Base-by-base conservation (phyloP, 345 rosid genomes). In the Xanthoceras sorbifolium region DNA sequence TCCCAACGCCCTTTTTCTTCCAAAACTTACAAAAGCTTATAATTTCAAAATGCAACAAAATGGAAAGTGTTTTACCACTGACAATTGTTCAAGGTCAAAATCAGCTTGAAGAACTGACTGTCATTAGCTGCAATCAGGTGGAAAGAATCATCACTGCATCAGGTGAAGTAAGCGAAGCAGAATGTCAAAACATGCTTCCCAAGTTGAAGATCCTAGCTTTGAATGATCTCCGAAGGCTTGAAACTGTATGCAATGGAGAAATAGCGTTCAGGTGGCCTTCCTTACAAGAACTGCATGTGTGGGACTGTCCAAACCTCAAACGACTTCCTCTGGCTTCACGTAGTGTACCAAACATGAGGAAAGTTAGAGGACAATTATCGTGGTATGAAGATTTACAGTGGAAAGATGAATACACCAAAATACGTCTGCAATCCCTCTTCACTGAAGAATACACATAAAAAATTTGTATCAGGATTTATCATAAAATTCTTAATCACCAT, bases 161-260 rank as follows among this genome's bases (percentile, higher is more conserved):
- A 4, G 42, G n/a, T 20, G 44, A 52, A 20, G 63, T 50, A 69
- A 50, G 36, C 9, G 61, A 22, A 50, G 73, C 26, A 28, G 73
- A 50, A 31, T 1, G 20, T 1, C 5, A 20, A 29, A 12, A 29
- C n/a, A 3, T 69, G 23, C 73, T 69, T 50, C 44, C 44, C 1
- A 52, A 52, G 61, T 15, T 69, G 73, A 50, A 28, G 44, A 69
- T 69, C 8, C 26, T 50, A 9, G 62, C 61, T 31, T 1, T 50
- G 5, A 15, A 69, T 50, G 62, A 69, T 69, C 73, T 69, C 18
- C 62, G 40, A 4, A n/a, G 3, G 22, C 73, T 69, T 50, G 73
- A 29, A 7, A 44, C 38, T 0, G 1, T 68, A 20, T 68, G 46
- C 59, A 46, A 26, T 25, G 72, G 59, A 1, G 59, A 68, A 68